Base-by-base conservation (phyloP, 306 rosid species). In the Herpetospermum pedunculosum region DNA sequence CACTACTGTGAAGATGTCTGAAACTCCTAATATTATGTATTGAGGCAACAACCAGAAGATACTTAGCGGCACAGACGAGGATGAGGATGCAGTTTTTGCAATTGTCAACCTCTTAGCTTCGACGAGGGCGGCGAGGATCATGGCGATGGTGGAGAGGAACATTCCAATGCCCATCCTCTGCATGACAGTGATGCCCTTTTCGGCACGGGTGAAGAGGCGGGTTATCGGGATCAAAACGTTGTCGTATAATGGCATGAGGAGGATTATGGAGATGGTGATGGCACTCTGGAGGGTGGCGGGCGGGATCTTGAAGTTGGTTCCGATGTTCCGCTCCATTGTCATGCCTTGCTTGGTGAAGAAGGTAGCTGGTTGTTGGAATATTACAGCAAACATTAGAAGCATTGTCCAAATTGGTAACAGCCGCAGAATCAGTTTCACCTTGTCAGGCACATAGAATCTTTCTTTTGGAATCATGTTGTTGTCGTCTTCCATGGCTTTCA, bases 161-260 rank as follows among this genome's bases (percentile, higher is more conserved):
- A 94, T 94, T n/a, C 99, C 97, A 9, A 87, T 81, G 72, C 99
- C 99, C 97, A 94, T 94, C 43, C 99, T 85, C 47, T 91, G 96
- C 89, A 82, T 85, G 4, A 91, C 96, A 18, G 58, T 91, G 77
- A 94, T 84, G 8, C 97, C 96, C 79, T 83, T 87, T 46, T 87
- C 80, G 26, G 80, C 76, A 4, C 85, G 79, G 0, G 92, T 91
- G 1, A 91, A 54, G 11, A 84, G 18, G 10, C 78, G 83, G n/a
- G 91, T 73, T n/a, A 91, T 53, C 1, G 99, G 99, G 81, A 94
- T 87, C 28, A 94, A 78, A 18, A 88, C 49, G 58, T 47, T 83
- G 87, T 91, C 90, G 38, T 94, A 94, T 23, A 91, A 35, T 4
- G 97, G 99, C 97, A 91, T 94, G 49, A 91, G 70, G 11, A 89